Evolutionary conservation across 1,284 basidiomycete species (phyloP).

Genomic region (Testicularia cyperi): DNA sequence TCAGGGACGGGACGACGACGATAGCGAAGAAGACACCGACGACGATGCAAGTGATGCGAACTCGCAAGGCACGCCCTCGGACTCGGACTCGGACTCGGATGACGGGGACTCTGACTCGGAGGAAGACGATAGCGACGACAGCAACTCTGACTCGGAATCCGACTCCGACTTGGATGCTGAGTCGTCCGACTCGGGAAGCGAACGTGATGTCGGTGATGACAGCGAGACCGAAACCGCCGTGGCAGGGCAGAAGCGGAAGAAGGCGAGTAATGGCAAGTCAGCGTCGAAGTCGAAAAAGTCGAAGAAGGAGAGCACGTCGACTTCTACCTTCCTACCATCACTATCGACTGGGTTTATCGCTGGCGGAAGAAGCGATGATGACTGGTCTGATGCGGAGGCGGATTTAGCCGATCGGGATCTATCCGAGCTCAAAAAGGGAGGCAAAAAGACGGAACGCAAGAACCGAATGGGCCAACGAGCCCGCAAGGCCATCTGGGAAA

Average conservation of each 20-base stretch:
- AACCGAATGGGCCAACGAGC: slow-evolving; percentile 90
- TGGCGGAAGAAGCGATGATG: slow-evolving; percentile 70
- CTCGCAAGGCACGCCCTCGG: no score
- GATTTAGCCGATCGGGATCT: slow-evolving; percentile 65
- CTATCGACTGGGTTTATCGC: slow-evolving; percentile 77
- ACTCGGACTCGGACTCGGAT: slow-evolving; percentile 42
- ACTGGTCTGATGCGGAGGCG: slow-evolving; percentile 73
- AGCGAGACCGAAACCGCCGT: no score
- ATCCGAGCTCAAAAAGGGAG: slow-evolving; percentile 44
- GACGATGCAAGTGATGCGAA: no score
- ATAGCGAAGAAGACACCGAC: slow-evolving; percentile 44
- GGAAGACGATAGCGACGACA: no score
- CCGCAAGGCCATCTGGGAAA: slow-evolving; percentile 94
- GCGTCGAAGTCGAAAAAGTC: slow-evolving; percentile 7
- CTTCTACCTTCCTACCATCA: slow-evolving; percentile 83
- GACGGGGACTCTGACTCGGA: not conserved
- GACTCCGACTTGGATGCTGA: no score
- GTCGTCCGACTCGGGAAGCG: slow-evolving; percentile 1
- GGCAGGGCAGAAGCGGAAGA: no score
- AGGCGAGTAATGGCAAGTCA: no score
- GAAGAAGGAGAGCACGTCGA: slow-evolving; percentile 30
- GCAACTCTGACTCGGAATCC: not conserved
- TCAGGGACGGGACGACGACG: slow-evolving; percentile 59
- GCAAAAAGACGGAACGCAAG: slow-evolving; percentile 66
- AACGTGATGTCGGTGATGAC: no score